Base-by-base conservation (phyloP, 345 rosid species). In the Eucalyptus virginea region DNA sequence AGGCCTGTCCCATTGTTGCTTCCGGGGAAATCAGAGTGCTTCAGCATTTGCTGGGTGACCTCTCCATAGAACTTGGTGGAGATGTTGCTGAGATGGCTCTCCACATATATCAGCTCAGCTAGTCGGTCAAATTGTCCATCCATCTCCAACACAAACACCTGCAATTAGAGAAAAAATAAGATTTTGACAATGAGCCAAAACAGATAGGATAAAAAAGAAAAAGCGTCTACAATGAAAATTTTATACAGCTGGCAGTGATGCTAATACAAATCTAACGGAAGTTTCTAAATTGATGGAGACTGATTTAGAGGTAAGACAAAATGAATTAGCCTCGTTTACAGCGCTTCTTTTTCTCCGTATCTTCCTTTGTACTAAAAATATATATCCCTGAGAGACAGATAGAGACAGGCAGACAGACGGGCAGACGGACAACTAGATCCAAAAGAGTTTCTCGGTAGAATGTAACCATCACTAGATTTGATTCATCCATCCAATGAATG, bases 1-100 rank as follows among this genome's bases (percentile, higher is more conserved):
- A 97, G 96, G 47, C 99, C 99, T 5, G 99, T 98, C 17, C 98
- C 99, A 21, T 98, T 96, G 98, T 94, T 98, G 91, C 99, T 98
- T 32, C 99, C 99, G 0, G 99, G 99, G 96, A 98, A 98, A 91
- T 98, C 99, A 26, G 96, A 87, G 91, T 97, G 99, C 91, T 98
- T 96, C 93, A 98, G 91, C 99, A 98, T 95, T 90, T 98, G 99
- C 88, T 98, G 99, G n/a, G 99, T 97, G 5, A 96, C 95, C 92
- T 98, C 99, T 2, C 99, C 99, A 40, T 98, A 98, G 93, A 97
- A 98, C 92, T 97, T 98, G 89, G 98, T 94, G 19, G 99, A 98
- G 89, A 96, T 92, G 97, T 96, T 96, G 95, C 98, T 98, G 72
- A 98, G 91, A 92, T 98, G 99, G 92, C 98, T 97, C 91, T 98